phyloP scores from a whole-genome alignment of 768 basidiomycete species.

The Leccinum uliginosum region DNA sequence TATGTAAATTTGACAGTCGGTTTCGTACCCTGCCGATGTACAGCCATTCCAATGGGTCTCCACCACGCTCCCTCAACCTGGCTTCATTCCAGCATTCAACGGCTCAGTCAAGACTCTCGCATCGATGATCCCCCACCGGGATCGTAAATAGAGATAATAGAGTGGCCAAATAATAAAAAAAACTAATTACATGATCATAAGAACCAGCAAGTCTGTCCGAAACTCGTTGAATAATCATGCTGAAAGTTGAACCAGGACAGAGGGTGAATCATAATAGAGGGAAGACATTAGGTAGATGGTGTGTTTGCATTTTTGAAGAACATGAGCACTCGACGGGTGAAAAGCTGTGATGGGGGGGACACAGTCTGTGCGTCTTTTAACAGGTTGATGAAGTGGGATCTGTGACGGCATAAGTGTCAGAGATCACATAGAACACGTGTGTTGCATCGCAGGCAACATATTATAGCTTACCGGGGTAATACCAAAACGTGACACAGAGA shows the following conservation, averaged over 20 bases:
- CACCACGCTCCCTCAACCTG: not conserved
- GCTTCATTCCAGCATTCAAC: not conserved
- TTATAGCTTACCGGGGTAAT: conserved; percentile 41
- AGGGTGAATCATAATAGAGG: not conserved
- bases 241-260: not conserved
- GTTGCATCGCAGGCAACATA: not conserved
- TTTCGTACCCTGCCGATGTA: not conserved
- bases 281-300: not conserved
- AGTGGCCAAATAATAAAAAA: not conserved
- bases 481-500: conserved; percentile 52
- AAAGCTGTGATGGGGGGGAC: not conserved
- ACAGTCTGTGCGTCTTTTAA: not conserved
- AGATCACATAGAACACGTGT: not conserved
- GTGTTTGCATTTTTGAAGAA: not conserved
- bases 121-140: not conserved
- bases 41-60: not conserved
- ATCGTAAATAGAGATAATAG: not conserved
- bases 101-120: not conserved
- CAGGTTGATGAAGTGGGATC: not conserved
- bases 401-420: conserved; percentile 10
- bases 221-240: not conserved
- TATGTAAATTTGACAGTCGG: not conserved
- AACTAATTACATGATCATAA: not conserved
- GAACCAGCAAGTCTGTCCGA: not conserved
- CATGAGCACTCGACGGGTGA: not conserved